Percentiles rank a stretch among this genome's conserved stretches.
Evolutionary conservation across 306 rosid species (phyloP).

Genomic region (Medicago arabica): DNA sequence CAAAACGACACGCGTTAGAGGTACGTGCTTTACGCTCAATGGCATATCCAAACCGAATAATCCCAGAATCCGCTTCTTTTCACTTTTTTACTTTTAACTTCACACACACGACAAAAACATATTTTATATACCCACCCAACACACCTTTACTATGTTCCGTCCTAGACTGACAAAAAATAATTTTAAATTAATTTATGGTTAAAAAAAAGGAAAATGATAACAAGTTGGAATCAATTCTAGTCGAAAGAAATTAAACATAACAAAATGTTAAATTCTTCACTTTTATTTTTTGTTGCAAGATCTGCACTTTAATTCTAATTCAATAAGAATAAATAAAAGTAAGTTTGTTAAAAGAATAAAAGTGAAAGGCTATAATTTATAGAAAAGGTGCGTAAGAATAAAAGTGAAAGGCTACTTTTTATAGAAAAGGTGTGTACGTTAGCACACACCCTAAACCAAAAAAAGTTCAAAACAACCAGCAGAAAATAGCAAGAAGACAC

Average conservation of each 20-base stretch:
- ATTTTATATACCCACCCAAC: conserved; percentile 23
- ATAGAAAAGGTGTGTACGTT: conserved; percentile 32
- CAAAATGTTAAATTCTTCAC: too few species aligned
- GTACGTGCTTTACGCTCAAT: conserved; percentile 41
- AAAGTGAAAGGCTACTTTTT: background rate
- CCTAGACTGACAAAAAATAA: too few species aligned
- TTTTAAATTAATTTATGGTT: too few species aligned
- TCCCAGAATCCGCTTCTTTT: conserved; percentile 44
- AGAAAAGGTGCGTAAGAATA: background rate
- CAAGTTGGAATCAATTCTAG: too few species aligned
- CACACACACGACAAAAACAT: conserved; percentile 46
- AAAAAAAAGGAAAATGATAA: too few species aligned
- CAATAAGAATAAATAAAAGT: too few species aligned
- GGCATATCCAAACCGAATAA: conserved; percentile 53
- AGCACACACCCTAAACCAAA: conserved; percentile 29
- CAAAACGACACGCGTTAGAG: conserved; percentile 36
- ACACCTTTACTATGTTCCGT: too few species aligned
- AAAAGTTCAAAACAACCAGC: conserved; percentile 41
- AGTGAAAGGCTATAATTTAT: background rate
- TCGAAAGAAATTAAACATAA: too few species aligned
- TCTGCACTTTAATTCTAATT: too few species aligned
- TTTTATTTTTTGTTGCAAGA: too few species aligned
- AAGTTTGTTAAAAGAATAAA: background rate
- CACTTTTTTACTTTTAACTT: conserved; percentile 43
- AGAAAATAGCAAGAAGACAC: conserved; percentile 12